These are phyloP conservation scores for Pezicula radicicola DNA, from an alignment of 2,329 filamentous ascomycete species.

Conservation along the genomic window DNA sequence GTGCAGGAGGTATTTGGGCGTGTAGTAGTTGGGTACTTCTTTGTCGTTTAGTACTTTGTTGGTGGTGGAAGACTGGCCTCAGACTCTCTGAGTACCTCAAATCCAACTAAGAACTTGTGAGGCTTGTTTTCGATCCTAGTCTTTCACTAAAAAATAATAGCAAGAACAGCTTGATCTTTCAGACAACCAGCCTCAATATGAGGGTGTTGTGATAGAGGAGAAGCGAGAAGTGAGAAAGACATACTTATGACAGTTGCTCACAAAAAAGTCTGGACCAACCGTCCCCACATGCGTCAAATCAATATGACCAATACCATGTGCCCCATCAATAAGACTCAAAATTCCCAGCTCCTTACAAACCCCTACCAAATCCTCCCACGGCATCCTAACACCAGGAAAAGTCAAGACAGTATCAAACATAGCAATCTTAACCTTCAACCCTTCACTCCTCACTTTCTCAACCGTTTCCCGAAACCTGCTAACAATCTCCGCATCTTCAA, in stretches of 20 bases:
- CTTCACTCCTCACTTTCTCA: slow-evolving; percentile 42
- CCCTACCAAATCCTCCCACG: slow-evolving; percentile 64
- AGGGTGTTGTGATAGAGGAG: not conserved
- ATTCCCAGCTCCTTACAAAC: slow-evolving; percentile 65
- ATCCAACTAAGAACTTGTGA: too few relatives aligned
- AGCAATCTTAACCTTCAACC: slow-evolving; percentile 65
- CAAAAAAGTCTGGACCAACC: slow-evolving; percentile 80
- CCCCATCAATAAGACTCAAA: slow-evolving; percentile 75
- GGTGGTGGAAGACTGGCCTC: not conserved
- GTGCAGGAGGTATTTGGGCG: not conserved
- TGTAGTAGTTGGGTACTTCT: not conserved
- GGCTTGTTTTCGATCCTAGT: too few relatives aligned
- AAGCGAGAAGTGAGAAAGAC: slow-evolving; percentile 18
- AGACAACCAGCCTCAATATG: too few relatives aligned
- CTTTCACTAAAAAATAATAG: too few relatives aligned
- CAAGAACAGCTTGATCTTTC: too few relatives aligned
- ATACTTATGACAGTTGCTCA: slow-evolving; percentile 91
- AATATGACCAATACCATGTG: slow-evolving; percentile 77
- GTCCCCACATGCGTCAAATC: slow-evolving; percentile 61
- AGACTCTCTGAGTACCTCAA: not conserved
- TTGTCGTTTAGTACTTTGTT: not conserved
- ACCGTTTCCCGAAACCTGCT: slow-evolving; percentile 56
- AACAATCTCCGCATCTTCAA: slow-evolving; percentile 65
- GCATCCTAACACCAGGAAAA: slow-evolving; percentile 73
- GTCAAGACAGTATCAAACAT: slow-evolving; percentile 80